Base-by-base conservation (phyloP, 2,329 filamentous ascomycete species). In the Teratosphaeria viscida region DNA sequence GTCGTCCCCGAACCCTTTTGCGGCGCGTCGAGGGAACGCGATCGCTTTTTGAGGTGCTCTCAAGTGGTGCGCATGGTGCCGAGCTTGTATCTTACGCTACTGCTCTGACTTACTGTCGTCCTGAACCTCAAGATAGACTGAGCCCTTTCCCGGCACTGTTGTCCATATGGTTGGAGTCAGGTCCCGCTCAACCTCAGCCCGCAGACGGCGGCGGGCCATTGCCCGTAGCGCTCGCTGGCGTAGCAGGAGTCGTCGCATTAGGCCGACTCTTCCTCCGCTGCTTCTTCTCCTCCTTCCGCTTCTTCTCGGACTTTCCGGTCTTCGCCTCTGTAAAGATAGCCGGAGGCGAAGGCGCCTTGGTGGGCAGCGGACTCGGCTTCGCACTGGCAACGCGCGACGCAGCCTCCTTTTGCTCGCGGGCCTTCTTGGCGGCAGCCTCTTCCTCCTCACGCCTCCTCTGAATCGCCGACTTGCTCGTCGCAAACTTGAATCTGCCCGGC, bases 401-500 rank as follows among this genome's bases (percentile, higher is more conserved):
- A 37, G 54, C 27, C 34, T 32, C 37, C 29, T 19, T 56, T 49
- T 58, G 29, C 39, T 55, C 37, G 12, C 53, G 14, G 2, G 56
- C 58, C 26, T 49, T 53, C 54, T 54, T 34, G 23, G 61, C 59
- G 32, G 66, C 64, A 12, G 63, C 63, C n/a, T 65, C 67, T 3
- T 68, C 71, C 60, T 71, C 70, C 54, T 71, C 68, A 59, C 75
- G 71, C 2, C 73, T 73, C 52, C 76, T 76, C 61, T 76, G 74
- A 8, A 79, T 70, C 8, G 72, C 73, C 37, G 73, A 71, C 29
- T 70, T 72, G 1, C 78, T 77, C 37, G 74, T 73, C 4, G 78
- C 77, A 63, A 85, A 78, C 58, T 83, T 80, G 64, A 87, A 85
- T 4, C 78, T 79, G 34, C 84, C 84, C 0, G 85, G 84, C 67